Evolutionary conservation across 2,329 filamentous ascomycete species (phyloP).

Genomic region (Zarea fungicola): DNA sequence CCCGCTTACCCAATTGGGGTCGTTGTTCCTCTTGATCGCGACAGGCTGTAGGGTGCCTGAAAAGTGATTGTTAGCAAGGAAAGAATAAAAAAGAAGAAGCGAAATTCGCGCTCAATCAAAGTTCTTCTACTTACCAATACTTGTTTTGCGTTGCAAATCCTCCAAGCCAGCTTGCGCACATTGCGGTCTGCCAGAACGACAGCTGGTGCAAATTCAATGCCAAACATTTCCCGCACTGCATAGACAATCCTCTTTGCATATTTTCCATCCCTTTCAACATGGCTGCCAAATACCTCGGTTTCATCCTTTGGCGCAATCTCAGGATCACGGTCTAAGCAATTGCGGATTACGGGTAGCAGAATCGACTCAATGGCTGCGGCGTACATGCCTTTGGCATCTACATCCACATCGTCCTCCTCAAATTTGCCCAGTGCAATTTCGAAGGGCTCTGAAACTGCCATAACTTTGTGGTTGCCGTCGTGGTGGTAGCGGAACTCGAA

Average conservation of each 20-base stretch:
- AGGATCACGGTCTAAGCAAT: conserved; percentile 88
- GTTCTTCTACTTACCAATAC: conserved; percentile 76
- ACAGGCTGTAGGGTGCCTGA: conserved; percentile 69
- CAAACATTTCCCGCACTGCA: conserved; percentile 94
- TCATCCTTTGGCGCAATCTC: conserved; percentile 78
- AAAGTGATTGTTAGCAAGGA: conserved; percentile 15
- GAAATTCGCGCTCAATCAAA: too few relatives aligned
- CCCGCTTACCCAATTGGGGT: conserved; percentile 43
- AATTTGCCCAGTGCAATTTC: conserved; percentile 82
- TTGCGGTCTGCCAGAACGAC: conserved; percentile 91
- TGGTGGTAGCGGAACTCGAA: conserved; percentile 98
- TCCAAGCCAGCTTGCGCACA: conserved; percentile 85
- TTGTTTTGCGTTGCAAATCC: conserved; percentile 92
- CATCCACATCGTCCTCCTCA: conserved; percentile 65
- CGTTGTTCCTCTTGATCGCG: conserved; percentile 55
- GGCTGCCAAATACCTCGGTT: conserved; percentile 77
- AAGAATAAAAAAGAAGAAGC: not conserved
- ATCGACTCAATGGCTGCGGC: conserved; percentile 68
- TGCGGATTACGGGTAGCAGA: conserved; percentile 76
- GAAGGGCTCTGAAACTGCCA: conserved; percentile 90
- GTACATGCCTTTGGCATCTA: conserved; percentile 55
- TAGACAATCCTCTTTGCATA: conserved; percentile 89
- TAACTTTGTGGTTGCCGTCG: conserved; percentile 83
- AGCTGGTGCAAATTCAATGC: conserved; percentile 87
- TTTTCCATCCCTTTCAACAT: conserved; percentile 82